Conservation (phyloP, 805 yeast genomes). For the Candida argentea region DNA sequence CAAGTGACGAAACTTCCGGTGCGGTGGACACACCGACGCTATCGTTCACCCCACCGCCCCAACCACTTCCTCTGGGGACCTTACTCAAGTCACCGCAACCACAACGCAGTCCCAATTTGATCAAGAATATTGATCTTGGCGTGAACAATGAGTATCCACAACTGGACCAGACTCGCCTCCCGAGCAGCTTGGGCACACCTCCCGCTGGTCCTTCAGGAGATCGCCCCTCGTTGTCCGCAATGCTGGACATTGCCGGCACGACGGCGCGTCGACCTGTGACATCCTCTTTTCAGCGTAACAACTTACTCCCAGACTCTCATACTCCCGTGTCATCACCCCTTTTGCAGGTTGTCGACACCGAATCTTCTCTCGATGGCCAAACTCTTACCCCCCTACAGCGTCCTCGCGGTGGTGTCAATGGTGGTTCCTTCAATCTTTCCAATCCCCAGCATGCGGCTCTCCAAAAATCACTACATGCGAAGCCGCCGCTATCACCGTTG, state of each 20-base stretch:
- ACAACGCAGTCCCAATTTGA: constrained; percentile 17
- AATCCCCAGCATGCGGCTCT: background rate
- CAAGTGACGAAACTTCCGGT: constrained; percentile 1
- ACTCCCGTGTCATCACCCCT: background rate
- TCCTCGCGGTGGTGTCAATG: background rate
- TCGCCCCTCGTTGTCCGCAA: too few relatives aligned
- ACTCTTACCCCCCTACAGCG: background rate
- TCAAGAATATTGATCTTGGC: too few relatives aligned
- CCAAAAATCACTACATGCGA: constrained; percentile 9
- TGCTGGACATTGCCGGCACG: too few relatives aligned
- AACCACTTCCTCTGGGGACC: background rate
- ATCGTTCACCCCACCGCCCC: constrained; percentile 3
- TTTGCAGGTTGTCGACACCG: background rate
- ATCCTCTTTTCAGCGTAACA: constrained; percentile 52
- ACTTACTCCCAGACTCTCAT: background rate
- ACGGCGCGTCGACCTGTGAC: too few relatives aligned
- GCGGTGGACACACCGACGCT: constrained; percentile 1
- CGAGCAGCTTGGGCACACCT: too few relatives aligned
- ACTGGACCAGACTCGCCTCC: too few relatives aligned
- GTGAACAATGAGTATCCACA: too few relatives aligned
- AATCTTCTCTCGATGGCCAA: background rate
- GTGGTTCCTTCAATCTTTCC: constrained; percentile 3
- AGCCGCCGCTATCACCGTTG: constrained; percentile 74
- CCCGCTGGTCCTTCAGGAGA: too few relatives aligned
- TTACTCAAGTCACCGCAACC: constrained; percentile 25